Evolutionary conservation across 2,329 filamentous ascomycete genomes (phyloP), one percentile per base, ranked within the genome.

Genomic region (Lecanoromycetidae sp.): DNA sequence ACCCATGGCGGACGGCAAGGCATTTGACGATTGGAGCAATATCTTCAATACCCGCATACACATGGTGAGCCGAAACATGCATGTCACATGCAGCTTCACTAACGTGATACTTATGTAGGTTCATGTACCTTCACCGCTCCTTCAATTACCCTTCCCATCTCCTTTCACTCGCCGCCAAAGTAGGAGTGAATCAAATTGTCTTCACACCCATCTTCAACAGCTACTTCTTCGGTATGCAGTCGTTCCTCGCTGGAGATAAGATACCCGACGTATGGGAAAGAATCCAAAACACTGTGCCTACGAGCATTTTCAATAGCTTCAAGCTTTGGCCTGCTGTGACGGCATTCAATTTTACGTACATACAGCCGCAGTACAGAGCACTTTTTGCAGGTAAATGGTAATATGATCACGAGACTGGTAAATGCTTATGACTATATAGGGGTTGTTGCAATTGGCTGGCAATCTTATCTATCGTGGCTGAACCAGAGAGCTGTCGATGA

Each of bases 291-390:
- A 88, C 87, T 0, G 82, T 94, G 0, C 87, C 87, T 0, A 71
- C 74, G 20, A 87, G 81, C 59, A 77, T 85, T 59, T 62, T 78
- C 59, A 94, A 91, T 62, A 84, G 81, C 51, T 79, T 80, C 62
- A 94, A 93, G 67, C 64, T 95, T 20, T 95, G 88, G 88, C 90
- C 88, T 0, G 78, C 79, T 0, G 82, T 94, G 13, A 93, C 83
- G 12, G 87, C 87, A 0, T 81, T 95, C 60, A 88, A 75, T 62
- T 93, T 95, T 59, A 79, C 82, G n/a, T 91, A 86, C 58, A 69
- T 95, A 4, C 77, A 80, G 22, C 70, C 87, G 39, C 79, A 90
- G 59, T 90, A 86, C 63, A 72, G 88, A 42, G 84, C 79, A 56
- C 74, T 94, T 13, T 91, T 94, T 56, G 78, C 82, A 0, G 86